Percentiles rank a stretch among this genome's conserved stretches.
Conservation (phyloP, 441 rosid genomes). For the Pelargonium myrrhifolium region DNA sequence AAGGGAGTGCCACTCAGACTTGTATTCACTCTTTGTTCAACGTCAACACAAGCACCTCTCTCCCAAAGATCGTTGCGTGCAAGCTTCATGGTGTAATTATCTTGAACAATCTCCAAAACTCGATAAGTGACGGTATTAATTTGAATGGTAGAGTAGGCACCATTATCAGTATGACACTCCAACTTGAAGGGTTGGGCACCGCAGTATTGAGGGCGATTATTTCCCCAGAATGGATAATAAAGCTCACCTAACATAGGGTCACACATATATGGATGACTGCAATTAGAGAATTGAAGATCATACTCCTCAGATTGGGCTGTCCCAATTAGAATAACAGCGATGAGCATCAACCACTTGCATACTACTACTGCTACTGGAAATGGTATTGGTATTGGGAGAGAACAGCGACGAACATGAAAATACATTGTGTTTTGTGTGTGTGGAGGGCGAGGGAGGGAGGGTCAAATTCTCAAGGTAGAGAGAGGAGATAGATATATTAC, state of each 20-base stretch:
- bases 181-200: background rate
- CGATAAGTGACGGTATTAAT: background rate
- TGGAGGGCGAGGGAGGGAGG: too few species aligned
- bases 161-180: background rate
- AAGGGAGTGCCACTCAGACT: background rate
- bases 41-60: background rate
- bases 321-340: too few species aligned
- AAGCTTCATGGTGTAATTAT: background rate
- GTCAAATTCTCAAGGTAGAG: too few species aligned
- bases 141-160: background rate
- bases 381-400: too few species aligned
- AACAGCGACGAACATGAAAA: too few species aligned
- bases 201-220: background rate
- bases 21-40: background rate
- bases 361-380: too few species aligned
- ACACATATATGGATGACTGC: background rate
- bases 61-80: background rate
- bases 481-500: too few species aligned
- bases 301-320: background rate
- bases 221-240: background rate
- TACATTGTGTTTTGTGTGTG: too few species aligned
- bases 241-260: background rate
- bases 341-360: too few species aligned
- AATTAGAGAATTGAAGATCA: background rate
- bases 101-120: background rate